Base-by-base conservation (phyloP, 1,284 basidiomycete genomes). In the Mycosarcoma maydis region DNA sequence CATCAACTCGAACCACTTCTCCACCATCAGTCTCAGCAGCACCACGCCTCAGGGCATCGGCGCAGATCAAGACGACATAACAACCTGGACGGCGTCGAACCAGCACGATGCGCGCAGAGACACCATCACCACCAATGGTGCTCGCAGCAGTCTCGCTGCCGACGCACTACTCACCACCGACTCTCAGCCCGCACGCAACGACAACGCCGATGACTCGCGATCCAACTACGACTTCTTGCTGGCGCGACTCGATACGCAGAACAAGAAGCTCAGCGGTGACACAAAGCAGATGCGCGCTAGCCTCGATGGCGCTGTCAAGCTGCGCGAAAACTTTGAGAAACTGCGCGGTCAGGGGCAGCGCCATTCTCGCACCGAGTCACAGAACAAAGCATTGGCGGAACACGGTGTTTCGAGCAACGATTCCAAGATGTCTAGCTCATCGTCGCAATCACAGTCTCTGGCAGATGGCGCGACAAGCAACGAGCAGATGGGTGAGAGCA, bases 301-400 rank as follows among this genome's bases (percentile, higher is more conserved):
- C 34, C 56, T 73, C 22, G 65, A 76, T n/a, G 77, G 78, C 3
- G 68, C 71, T 1, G 77, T 77, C 24, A 80, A 77, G 60, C 41
- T 81, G 5, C 52, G 72, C 9, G 59, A 79, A 45, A 74, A 73
- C 49, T 80, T 80, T 45, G 76, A 78, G 32, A 73, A 74, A 50
- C 40, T 80, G 41, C 65, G 77, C 20, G 67, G 61, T 16, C 61
- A 53, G 37, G 65, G 36, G 10, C 42, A 33, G 46, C 60, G 52
- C 1, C 58, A 45, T 42, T 58, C 51, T 9, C 49, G 64, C 6
- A 49, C 44, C 19, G 67, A 70, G 19, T 55, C 54, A 17, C 66
- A 64, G 44, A 64, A 64, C 22, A 41, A 47, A 1, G 39, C 6
- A 4, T 16, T 52, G 24, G 30, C 6, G 20, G 44, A 52, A 27